A percentile compares a stretch with the other conserved stretches of the same genome.
phyloP scores from a whole-genome alignment of 176 grass and related monocot genomes.

The Cymbopogon citratus region DNA sequence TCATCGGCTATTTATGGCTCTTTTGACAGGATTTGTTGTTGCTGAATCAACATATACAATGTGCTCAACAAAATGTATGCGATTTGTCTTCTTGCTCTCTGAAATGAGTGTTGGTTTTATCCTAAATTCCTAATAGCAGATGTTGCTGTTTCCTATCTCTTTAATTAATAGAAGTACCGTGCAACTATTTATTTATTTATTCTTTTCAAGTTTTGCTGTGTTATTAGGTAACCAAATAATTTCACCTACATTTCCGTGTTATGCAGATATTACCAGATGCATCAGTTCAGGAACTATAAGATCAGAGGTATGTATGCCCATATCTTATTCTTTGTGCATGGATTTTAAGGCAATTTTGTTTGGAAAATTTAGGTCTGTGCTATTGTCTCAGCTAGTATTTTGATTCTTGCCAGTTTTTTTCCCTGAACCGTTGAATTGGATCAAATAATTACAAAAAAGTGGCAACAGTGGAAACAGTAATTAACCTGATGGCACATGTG shows the following conservation, averaged over 20 bases:
- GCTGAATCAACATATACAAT: conserved; percentile 93
- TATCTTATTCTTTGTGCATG: conserved; percentile 23
- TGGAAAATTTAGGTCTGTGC: background rate
- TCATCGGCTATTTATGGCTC: conserved; percentile 69
- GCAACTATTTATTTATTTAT: background rate
- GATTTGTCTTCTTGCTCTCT: conserved; percentile 14
- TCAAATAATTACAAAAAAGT: background rate
- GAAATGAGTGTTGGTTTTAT: conserved; percentile 15
- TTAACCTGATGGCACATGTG: background rate
- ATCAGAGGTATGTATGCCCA: conserved; percentile 57
- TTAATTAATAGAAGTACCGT: background rate
- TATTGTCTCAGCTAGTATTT: background rate
- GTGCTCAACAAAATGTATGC: conserved; percentile 86
- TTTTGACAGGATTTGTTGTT: conserved; percentile 94
- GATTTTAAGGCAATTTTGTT: background rate
- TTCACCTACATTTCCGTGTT: conserved; percentile 16
- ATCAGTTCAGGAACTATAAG: conserved; percentile 59
- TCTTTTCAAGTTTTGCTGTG: background rate
- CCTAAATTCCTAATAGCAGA: background rate
- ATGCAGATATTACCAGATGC: conserved; percentile 74
- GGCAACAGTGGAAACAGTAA: background rate
- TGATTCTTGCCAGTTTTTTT: background rate
- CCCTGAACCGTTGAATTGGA: background rate
- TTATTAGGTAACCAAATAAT: background rate
- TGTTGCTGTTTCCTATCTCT: background rate